Conservation (phyloP, 2,329 filamentous ascomycete genomes). For the Clathrospora elynae region DNA sequence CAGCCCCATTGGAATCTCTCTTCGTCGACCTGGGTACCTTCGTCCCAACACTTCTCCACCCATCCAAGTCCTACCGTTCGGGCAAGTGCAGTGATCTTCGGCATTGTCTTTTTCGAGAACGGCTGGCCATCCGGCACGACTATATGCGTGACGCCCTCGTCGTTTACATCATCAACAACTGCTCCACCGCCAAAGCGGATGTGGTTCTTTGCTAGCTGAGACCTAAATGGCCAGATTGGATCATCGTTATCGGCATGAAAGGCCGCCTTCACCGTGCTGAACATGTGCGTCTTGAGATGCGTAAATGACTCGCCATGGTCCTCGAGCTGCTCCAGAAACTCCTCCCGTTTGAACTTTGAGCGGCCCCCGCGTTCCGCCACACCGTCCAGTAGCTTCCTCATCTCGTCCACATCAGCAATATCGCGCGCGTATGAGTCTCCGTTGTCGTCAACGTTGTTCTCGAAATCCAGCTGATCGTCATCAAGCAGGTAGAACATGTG, state of each 20-base stretch:
- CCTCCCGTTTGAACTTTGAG: constrained; percentile 21
- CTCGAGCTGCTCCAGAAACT: constrained; percentile 36
- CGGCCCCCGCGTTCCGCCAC: constrained; percentile 43
- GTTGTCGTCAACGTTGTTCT: constrained; percentile 71
- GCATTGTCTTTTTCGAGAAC: constrained; percentile 52
- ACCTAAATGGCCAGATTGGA: constrained; percentile 31
- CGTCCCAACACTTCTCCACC: constrained; percentile 80
- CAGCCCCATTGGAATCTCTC: constrained; percentile 46
- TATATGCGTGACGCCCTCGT: constrained; percentile 71
- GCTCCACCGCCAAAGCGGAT: constrained; percentile 72
- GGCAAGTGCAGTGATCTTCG: constrained; percentile 58
- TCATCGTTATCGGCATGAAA: constrained; percentile 17
- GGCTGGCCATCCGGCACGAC: constrained; percentile 60
- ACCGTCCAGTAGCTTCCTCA: constrained; percentile 53
- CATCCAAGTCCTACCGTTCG: constrained; percentile 72
- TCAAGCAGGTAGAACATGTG: constrained; percentile 76
- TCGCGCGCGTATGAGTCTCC: constrained; percentile 85
- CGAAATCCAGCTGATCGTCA: constrained; percentile 59
- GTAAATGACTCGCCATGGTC: constrained; percentile 32
- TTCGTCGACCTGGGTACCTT: constrained; percentile 79
- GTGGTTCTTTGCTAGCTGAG: constrained; percentile 59
- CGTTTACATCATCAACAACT: constrained; percentile 58
- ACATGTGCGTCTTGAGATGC: constrained; percentile 40
- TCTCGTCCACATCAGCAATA: constrained; percentile 63
- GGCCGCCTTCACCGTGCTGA: constrained; percentile 31